phyloP scores from a whole-genome alignment of 495 filamentous ascomycete species.

The Xylaria cubensis region DNA sequence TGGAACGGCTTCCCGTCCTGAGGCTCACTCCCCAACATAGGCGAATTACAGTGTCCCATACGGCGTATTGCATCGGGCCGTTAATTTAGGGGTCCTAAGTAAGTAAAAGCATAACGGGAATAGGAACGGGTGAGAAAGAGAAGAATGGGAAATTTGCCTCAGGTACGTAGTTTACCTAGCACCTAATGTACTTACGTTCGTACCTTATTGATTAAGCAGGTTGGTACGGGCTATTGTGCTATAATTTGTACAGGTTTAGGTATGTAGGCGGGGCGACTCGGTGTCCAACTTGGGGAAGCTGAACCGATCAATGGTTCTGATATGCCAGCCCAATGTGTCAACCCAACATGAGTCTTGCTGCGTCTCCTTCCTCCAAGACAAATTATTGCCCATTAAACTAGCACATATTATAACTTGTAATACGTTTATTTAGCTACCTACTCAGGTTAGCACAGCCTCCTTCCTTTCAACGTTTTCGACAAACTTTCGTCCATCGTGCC shows the following conservation, averaged over 20 bases:
- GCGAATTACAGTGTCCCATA: slow-evolving; percentile 1
- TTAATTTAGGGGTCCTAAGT: not conserved
- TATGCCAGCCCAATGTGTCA: not conserved
- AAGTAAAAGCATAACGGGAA: not conserved
- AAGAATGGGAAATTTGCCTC: not conserved
- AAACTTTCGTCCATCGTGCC: not conserved
- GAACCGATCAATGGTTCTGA: slow-evolving; percentile 4
- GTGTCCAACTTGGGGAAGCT: slow-evolving; percentile 2
- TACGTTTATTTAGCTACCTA: not conserved
- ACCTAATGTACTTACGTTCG: too few species aligned
- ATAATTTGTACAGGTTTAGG: too few species aligned
- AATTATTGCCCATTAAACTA: not conserved
- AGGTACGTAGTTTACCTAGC: too few species aligned
- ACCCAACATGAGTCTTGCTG: not conserved
- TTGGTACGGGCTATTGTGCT: not conserved
- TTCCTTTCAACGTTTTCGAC: not conserved
- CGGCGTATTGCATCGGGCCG: not conserved
- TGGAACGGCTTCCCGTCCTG: slow-evolving; percentile 1
- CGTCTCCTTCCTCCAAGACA: not conserved
- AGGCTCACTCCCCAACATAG: not conserved
- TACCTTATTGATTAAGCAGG: not conserved
- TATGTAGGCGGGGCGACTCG: not conserved
- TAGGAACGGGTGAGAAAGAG: not conserved
- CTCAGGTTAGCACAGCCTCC: slow-evolving; percentile 7
- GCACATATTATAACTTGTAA: not conserved